Conservation (phyloP, 2,329 filamentous ascomycete species). For the Stagonosporopsis vannaccii region DNA sequence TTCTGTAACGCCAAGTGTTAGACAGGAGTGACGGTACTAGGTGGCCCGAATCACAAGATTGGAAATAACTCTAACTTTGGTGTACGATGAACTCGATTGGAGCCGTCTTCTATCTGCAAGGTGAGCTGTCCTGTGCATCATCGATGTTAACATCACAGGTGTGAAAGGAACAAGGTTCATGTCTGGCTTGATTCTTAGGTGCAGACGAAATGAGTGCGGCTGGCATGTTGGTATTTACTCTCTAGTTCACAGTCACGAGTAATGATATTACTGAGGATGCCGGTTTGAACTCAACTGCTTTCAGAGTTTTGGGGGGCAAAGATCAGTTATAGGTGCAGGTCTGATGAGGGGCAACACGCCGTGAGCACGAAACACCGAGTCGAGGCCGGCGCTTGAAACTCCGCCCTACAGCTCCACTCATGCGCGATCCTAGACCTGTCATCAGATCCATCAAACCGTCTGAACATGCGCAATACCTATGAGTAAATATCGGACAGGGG, state of each 20-base stretch:
- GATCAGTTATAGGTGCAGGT: background rate
- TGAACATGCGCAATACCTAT: too few species aligned
- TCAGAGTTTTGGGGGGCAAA: background rate
- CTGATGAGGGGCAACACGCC: background rate
- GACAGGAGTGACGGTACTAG: slow-evolving; percentile 6
- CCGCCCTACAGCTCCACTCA: too few species aligned
- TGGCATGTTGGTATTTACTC: background rate
- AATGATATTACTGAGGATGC: background rate
- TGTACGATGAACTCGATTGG: background rate
- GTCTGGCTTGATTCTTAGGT: too few species aligned
- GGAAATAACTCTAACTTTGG: background rate
- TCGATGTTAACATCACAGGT: background rate
- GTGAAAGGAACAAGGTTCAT: background rate
- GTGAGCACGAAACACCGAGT: background rate
- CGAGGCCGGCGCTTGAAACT: background rate
- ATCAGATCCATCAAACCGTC: too few species aligned
- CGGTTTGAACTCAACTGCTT: background rate
- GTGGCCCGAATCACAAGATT: background rate
- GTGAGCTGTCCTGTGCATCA: background rate
- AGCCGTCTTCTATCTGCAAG: background rate
- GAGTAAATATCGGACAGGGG: too few species aligned
- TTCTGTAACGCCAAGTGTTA: slow-evolving; percentile 39
- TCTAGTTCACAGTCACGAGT: background rate
- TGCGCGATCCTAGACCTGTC: too few species aligned
- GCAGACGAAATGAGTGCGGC: too few species aligned